Evolutionary conservation across 2,329 filamentous ascomycete species (phyloP).

Genomic region (Mycocentrospora acerina): DNA sequence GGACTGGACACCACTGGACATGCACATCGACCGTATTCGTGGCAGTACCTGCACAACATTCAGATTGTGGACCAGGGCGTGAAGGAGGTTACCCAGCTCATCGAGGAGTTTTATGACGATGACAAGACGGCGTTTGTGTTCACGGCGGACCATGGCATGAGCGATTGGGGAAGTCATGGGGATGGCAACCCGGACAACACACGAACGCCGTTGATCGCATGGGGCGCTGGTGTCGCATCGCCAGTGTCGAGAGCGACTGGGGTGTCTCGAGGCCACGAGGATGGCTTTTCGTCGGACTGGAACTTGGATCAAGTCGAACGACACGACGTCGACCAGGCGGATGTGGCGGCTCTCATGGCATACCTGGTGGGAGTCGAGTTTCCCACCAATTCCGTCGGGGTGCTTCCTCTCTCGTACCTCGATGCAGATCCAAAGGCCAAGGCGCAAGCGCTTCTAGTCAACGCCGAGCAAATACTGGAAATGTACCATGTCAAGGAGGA

Average conservation of each 20-base stretch:
- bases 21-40: slow-evolving; percentile 83
- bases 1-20: slow-evolving; percentile 92
- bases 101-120: slow-evolving; percentile 80
- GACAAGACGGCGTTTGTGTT: slow-evolving; percentile 92
- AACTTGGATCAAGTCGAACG: slow-evolving; percentile 74
- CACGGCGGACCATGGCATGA: slow-evolving; percentile 98
- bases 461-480: slow-evolving; percentile 84
- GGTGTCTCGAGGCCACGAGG: slow-evolving; percentile 80
- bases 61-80: slow-evolving; percentile 92
- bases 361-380: slow-evolving; percentile 86
- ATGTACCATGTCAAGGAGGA: slow-evolving; percentile 96
- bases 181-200: slow-evolving; percentile 98
- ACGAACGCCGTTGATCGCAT: slow-evolving; percentile 85
- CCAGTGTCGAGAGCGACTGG: slow-evolving; percentile 61
- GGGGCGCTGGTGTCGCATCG: slow-evolving; percentile 86
- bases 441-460: slow-evolving; percentile 79
- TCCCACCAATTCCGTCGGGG: slow-evolving; percentile 93
- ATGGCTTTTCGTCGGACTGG: slow-evolving; percentile 86
- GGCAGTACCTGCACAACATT: slow-evolving; percentile 92
- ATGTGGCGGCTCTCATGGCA: slow-evolving; percentile 93
- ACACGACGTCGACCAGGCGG: slow-evolving; percentile 90
- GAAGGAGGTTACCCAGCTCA: slow-evolving; percentile 75
- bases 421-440: slow-evolving; percentile 73
- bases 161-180: slow-evolving; percentile 97
- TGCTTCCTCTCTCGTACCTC: slow-evolving; percentile 82